Base-by-base conservation (phyloP, 148 eudicot species). In the Polygonum maritimum region DNA sequence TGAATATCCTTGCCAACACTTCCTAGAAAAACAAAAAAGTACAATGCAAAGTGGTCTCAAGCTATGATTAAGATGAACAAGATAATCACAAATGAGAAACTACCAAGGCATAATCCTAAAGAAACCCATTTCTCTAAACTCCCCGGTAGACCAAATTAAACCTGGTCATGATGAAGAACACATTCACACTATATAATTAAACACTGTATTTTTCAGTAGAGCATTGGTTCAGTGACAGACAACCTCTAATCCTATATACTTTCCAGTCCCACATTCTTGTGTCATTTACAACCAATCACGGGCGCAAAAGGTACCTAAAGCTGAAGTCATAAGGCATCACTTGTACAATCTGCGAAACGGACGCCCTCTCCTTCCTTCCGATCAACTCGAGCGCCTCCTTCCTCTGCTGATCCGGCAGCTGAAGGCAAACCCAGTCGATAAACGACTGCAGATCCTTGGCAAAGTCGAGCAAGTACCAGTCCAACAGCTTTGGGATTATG, bases 361-460 rank as follows among this genome's bases (percentile, higher is more conserved):
- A 76, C 48, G 82, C 78, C 69, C 80, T 73, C 63, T 78, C 85
- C 71, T 76, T 81, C 74, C 77, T 82, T 73, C 78, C 87, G 5
- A 95, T 81, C 79, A 86, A 85, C 62, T 57, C 70, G 0, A 89
- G 76, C 36, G 87, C 83, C 76, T 81, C 85, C 11, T 84, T 86
- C 71, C 89, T 77, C 48, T 89, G 84, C 33, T 88, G 87, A 77
- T 87, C 83, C 0, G 98, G 92, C 65, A 95, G 82, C 76, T 95
- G 96, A 57, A 92, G 83, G 82, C 97, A 95, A 15, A 92, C 82
- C 98, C 98, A 95, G 83, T 94, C 94, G 10, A 94, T 79, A 78
- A 95, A 76, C 8, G 91, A 83, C 69, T 88, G 86, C 58, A 92
- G 77, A 75, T 95, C 96, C 80, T 95, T 89, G 7, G 90, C 96